Evolutionary conservation across 805 yeast species (phyloP).

Genomic region (Jamesozyma lodderae): DNA sequence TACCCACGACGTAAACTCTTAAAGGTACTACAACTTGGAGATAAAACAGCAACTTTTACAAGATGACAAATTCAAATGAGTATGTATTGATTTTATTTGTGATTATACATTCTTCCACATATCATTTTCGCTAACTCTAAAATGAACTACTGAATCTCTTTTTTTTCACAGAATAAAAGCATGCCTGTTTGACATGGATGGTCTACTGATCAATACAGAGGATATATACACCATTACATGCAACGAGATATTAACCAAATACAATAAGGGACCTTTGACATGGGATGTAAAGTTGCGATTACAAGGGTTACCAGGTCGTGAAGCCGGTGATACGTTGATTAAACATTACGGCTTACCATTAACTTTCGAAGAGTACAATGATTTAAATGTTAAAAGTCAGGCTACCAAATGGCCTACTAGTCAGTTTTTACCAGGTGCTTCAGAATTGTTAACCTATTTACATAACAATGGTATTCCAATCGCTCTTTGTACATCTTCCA

Average conservation of each 20-base stretch:
- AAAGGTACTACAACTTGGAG: too few species aligned
- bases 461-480: slow-evolving; percentile 53
- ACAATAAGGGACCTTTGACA: slow-evolving; percentile 70
- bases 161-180: slow-evolving; percentile 25
- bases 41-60: too few species aligned
- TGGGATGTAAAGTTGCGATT: slow-evolving; percentile 85
- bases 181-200: slow-evolving; percentile 75
- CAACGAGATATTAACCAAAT: slow-evolving; percentile 53
- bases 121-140: too few species aligned
- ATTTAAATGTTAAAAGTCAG: slow-evolving; percentile 44
- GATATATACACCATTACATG: slow-evolving; percentile 79
- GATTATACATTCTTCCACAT: too few species aligned
- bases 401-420: slow-evolving; percentile 51
- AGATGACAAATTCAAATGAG: background rate
- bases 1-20: too few species aligned
- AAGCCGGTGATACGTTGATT: slow-evolving; percentile 56
- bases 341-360: slow-evolving; percentile 59
- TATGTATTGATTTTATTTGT: background rate
- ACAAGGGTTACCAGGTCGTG: slow-evolving; percentile 87
- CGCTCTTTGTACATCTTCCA: slow-evolving; percentile 86
- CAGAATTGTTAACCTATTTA: slow-evolving; percentile 52
- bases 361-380: slow-evolving; percentile 56
- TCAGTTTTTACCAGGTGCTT: slow-evolving; percentile 76
- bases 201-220: slow-evolving; percentile 85
- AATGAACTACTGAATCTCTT: too few species aligned